Evolutionary conservation across 768 basidiomycete species (phyloP).

Genomic region (Psilocybe subaeruginosa): DNA sequence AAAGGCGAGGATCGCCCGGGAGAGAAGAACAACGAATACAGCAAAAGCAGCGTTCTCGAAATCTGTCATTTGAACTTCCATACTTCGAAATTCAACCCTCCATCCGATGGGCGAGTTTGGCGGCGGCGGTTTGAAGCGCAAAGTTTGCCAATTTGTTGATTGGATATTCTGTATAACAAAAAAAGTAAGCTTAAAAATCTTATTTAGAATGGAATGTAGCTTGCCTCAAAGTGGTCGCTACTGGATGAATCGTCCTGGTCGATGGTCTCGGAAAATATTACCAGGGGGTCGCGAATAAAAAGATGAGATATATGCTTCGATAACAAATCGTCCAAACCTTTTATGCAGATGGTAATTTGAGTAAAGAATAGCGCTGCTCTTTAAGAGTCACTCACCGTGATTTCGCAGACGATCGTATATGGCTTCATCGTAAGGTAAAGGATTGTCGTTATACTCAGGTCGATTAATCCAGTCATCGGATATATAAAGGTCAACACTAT

Average conservation of each 20-base stretch:
- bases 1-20: constrained; percentile 90
- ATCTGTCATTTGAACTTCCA: constrained; percentile 99
- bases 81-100: constrained; percentile 97
- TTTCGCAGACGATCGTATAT: constrained; percentile 74
- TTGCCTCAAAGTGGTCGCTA: constrained; percentile 94
- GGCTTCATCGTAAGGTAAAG: constrained; percentile 74
- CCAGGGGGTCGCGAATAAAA: constrained; percentile 97
- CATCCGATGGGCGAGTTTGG: constrained; percentile 92
- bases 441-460: constrained; percentile 92
- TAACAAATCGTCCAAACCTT: constrained; percentile 85
- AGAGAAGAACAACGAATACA: constrained; percentile 92
- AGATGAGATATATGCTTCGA: constrained; percentile 93
- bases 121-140: constrained; percentile 98
- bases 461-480: constrained; percentile 86
- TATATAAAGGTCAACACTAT: constrained; percentile 93
- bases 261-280: constrained; percentile 92
- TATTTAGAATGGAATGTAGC: constrained; percentile 3
- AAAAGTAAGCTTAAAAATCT: not conserved
- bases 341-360: not conserved
- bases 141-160: constrained; percentile 99
- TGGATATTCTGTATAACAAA: constrained; percentile 76
- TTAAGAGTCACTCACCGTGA: constrained; percentile 60
- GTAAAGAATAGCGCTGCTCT: not conserved
- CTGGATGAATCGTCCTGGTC: constrained; percentile 88
- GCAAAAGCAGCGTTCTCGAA: constrained; percentile 99